Evolutionary conservation across 2,329 filamentous ascomycete genomes (phyloP), one percentile per base, ranked within the genome.

Genomic region (Venturia effusa): DNA sequence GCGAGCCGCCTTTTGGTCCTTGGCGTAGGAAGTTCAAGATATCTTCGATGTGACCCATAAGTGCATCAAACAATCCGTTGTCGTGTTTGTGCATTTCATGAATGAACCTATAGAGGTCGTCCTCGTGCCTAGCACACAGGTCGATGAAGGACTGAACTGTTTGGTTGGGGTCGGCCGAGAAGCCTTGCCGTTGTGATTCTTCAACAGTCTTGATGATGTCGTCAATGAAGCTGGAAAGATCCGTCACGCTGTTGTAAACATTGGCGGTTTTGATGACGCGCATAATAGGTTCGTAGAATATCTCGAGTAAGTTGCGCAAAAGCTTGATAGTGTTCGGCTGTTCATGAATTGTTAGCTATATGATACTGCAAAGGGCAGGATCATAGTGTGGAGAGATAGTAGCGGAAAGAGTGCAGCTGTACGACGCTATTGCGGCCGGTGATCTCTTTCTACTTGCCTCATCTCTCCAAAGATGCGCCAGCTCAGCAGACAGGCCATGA

Each of bases 71-170:
- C 1, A 99, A 84, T 0, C 94, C 94, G 67, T 99, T 96, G 74
- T 99, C 94, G 71, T 99, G 93, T 7, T 90, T 87, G 72, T 99
- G 94, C 0, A 99, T 93, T 76, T 99, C 94, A 74, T 99, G 94
- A 3, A 99, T 89, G 74, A 99, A 99, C 74, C 96, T 97, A 83
- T 97, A 99, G 73, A 99, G 93, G 76, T 96, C 96, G 73, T 95
- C 86, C 76, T 99, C 91, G 74, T 99, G 94, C 54, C 94, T 86
- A 68, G 90, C 88, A 75, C 94, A 99, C 27, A 99, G 83, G 72
- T 99, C 94, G 71, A 99, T 99, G 72, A 99, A 99, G 19, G 92
- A 88, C 74, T 99, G 94, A 1, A 99, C 94, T 0, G 94, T 99
- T 78, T 97, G 92, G 74, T 99, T 99, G 4, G 94, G 94, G 73